These are phyloP conservation scores for Lachnellula arida DNA, from an alignment of 2,329 filamentous ascomycete species.

Conservation along the genomic window DNA sequence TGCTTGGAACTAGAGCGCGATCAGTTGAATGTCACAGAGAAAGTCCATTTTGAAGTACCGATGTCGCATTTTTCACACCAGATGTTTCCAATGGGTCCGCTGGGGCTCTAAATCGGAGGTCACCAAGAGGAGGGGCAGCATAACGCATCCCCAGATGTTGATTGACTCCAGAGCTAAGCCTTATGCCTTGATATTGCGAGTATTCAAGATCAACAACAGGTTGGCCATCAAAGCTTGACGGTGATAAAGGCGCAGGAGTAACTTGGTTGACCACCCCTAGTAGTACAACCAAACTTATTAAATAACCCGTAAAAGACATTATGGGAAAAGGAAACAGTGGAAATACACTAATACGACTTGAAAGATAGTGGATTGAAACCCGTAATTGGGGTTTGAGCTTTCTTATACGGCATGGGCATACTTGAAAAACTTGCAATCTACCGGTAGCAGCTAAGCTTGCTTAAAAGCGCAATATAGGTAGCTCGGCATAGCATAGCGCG, in stretches of 20 bases:
- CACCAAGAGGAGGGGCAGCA: conserved; percentile 61
- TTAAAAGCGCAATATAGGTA: background rate
- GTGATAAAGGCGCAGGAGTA: background rate
- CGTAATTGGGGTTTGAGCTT: too few species aligned
- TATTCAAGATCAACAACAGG: conserved; percentile 59
- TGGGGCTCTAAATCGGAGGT: conserved; percentile 63
- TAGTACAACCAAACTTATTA: background rate
- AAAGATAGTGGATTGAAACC: too few species aligned
- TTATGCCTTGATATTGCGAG: conserved; percentile 56
- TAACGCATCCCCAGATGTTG: conserved; percentile 72
- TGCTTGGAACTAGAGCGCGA: conserved; percentile 37
- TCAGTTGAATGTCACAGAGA: background rate
- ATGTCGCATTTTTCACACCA: conserved; percentile 18
- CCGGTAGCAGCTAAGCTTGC: background rate
- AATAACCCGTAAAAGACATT: background rate
- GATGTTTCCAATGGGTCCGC: conserved; percentile 25
- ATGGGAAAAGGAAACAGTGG: background rate
- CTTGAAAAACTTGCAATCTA: too few species aligned
- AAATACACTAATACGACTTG: background rate
- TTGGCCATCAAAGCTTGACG: background rate
- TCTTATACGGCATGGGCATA: background rate
- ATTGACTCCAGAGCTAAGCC: conserved; percentile 51
- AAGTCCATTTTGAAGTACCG: conserved; percentile 7
- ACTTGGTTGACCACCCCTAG: background rate
- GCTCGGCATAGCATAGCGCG: background rate